Conservation (phyloP, 768 basidiomycete genomes). For the Cystobasidium onofrii region DNA sequence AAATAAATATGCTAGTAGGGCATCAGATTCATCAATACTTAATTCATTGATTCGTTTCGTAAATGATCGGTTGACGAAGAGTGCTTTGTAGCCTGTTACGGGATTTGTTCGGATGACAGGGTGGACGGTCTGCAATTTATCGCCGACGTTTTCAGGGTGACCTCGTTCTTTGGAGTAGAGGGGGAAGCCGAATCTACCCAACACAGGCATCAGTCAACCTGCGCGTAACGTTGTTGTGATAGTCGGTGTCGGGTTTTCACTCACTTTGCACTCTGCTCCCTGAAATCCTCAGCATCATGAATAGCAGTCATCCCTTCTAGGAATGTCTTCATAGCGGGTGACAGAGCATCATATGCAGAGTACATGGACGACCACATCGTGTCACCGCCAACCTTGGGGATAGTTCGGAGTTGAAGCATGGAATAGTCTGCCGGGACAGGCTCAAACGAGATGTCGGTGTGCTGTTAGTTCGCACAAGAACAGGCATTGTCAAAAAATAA, state of each 20-base stretch:
- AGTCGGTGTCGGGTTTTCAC: too few species aligned
- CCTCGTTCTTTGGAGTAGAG: conserved; percentile 7
- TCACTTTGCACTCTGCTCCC: conserved; percentile 13
- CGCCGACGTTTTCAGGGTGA: conserved; percentile 21
- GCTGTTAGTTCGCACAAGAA: too few species aligned
- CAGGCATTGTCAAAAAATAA: too few species aligned
- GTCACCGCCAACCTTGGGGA: conserved; percentile 45
- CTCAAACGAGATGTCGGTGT: conserved; percentile 55
- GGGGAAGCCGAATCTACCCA: conserved; percentile 6
- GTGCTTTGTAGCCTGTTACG: conserved; percentile 25
- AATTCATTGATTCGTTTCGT: conserved; percentile 37
- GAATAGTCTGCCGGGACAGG: conserved; percentile 54
- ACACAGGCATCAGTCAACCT: too few species aligned
- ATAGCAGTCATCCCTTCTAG: conserved; percentile 57
- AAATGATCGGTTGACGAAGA: conserved; percentile 32
- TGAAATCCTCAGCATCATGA: conserved; percentile 46
- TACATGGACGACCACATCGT: conserved; percentile 47
- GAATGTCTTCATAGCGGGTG: conserved; percentile 52
- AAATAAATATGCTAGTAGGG: conserved; percentile 46
- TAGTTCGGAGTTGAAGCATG: conserved; percentile 30
- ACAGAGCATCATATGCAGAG: conserved; percentile 54
- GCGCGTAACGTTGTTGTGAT: too few species aligned
- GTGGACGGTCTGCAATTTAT: not conserved
- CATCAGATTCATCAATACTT: conserved; percentile 42
- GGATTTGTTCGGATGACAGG: conserved; percentile 31